These are phyloP conservation scores for Exophiala oligosperma DNA, from an alignment of 2,329 filamentous ascomycete genomes.

Conservation along the genomic window DNA sequence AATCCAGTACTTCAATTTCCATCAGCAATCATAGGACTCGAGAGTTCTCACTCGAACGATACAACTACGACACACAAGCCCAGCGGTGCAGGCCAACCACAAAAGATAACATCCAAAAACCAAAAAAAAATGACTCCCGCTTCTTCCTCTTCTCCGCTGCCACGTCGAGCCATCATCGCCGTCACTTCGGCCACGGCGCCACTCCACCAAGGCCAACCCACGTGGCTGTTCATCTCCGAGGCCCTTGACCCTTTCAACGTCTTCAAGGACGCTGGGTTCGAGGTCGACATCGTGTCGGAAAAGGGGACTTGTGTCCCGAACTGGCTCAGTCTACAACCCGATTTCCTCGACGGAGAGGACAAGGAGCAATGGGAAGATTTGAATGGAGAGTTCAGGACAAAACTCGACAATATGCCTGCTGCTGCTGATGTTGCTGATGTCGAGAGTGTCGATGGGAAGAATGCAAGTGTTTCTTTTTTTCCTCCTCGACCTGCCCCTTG, in stretches of 20 bases:
- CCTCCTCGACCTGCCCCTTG: neutral
- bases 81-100: neutral
- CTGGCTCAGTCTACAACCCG: conserved; percentile 42
- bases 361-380: conserved; percentile 41
- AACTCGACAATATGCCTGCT: conserved; percentile 43
- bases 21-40: too few relatives aligned
- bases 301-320: conserved; percentile 40
- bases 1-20: too few relatives aligned
- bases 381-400: conserved; percentile 46
- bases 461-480: neutral
- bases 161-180: conserved; percentile 44
- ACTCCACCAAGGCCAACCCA: conserved; percentile 37
- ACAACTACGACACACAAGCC: neutral
- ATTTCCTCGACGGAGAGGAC: conserved; percentile 45
- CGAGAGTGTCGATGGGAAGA: conserved; percentile 34
- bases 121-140: too few relatives aligned
- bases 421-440: conserved; percentile 31
- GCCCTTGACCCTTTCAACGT: conserved; percentile 52
- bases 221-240: conserved; percentile 49
- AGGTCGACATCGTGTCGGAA: conserved; percentile 44
- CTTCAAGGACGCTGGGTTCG: conserved; percentile 36
- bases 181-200: conserved; percentile 45
- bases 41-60: too few relatives aligned
- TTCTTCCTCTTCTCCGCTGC: conserved; percentile 10
- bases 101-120: neutral